Base-by-base conservation (phyloP, 1,139 yeast species). In the Kodamaea anthophila region DNA sequence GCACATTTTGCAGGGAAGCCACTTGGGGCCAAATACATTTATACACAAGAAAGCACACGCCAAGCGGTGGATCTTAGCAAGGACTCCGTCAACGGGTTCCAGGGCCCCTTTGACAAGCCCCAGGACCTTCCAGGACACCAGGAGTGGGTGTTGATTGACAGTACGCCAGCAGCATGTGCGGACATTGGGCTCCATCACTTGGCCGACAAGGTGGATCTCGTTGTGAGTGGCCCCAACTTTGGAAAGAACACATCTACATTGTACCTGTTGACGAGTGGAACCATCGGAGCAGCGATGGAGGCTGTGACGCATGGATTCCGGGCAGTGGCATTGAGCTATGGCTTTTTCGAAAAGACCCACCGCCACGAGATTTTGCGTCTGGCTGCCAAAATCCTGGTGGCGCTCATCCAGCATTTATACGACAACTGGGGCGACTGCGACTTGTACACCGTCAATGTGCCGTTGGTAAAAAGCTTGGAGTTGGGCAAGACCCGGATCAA, bases 221-320 rank as follows among this genome's bases (percentile, higher is more conserved):
- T 91, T 4, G 55, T 91, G 12, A 82, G 94, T 33, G 98, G 98
- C 0, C 98, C 98, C 6, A 91, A 91, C 53, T 91, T 82, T 43
- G 98, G 98, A 15, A 75, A 94, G 49, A 91, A 91, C 55, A 78
- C 96, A 2, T 75, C 91, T 21, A 86, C 93, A n/a, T 72, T 91
- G 26, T 91, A 87, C 53, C 83, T 87, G 34, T 71, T 91, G 47
- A 77, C 96, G 8, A 80, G 93, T 44, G 98, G 98, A n/a, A 91
- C 98, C 1, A 83, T 91, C 15, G 98, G 98, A 15, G 97, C 96
- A 1, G 94, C 96, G 1, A 76, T 88, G 87, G 98, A 91, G 56
- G 94, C 91, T 1, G 85, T 83, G 2, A 74, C 91, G 25, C 79
- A 85, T 37, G 88, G 87, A 1, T 71, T 71, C 21, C 77, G 69